Percentiles rank a stretch among this genome's conserved stretches.
phyloP scores from a whole-genome alignment of 2,329 filamentous ascomycete species.

The Calonectria hawksworthii region DNA sequence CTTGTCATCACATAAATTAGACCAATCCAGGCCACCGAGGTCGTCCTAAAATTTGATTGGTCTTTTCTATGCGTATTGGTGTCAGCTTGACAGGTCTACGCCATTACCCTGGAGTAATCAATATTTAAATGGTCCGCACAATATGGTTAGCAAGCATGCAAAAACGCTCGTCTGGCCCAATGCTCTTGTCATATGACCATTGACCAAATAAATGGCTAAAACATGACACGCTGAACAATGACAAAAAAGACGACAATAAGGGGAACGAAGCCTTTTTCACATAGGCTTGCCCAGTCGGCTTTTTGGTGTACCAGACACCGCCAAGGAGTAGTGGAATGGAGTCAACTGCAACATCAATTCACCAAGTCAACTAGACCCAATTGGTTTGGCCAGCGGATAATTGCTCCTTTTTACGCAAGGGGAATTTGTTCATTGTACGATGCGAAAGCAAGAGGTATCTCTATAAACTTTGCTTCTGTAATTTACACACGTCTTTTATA shows the following conservation, averaged over 20 bases:
- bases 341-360: not conserved
- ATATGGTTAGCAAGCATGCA: not conserved
- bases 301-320: not conserved
- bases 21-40: not conserved
- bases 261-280: not conserved
- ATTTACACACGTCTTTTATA: constrained; percentile 67
- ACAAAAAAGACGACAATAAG: not conserved
- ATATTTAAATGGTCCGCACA: not conserved
- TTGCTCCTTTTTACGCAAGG: not conserved
- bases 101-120: not conserved
- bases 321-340: not conserved
- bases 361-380: not conserved
- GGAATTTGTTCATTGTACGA: not conserved
- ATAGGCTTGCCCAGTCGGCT: not conserved
- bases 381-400: not conserved
- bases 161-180: not conserved
- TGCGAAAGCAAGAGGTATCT: not conserved
- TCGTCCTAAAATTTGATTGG: not conserved
- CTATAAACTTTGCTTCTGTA: not conserved
- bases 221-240: not conserved
- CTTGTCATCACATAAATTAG: not conserved
- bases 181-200: not conserved
- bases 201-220: rapidly evolving
- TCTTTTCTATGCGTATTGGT: not conserved
- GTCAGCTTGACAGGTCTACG: not conserved